phyloP scores from a whole-genome alignment of 306 rosid genomes.

The Hylodesmum podocarpum region DNA sequence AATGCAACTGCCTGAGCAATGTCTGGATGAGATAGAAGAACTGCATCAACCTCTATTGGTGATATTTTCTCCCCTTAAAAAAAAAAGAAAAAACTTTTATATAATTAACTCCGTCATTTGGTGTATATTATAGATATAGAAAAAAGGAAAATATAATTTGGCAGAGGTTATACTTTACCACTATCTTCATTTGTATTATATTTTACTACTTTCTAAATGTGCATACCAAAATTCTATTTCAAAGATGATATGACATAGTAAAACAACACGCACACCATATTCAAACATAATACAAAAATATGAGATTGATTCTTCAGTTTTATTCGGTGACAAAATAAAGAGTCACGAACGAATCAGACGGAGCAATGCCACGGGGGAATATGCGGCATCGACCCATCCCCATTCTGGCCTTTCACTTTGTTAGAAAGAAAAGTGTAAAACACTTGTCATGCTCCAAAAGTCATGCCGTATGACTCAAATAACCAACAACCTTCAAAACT shows the following conservation, averaged over 20 bases:
- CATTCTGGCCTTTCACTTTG: neutral
- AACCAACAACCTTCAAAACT: neutral
- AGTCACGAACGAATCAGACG: neutral
- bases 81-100: neutral
- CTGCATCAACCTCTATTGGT: slow-evolving; percentile 92
- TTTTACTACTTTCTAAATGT: neutral
- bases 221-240: neutral
- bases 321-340: neutral
- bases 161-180: neutral
- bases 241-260: neutral
- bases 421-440: neutral
- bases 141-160: neutral
- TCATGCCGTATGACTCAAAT: neutral
- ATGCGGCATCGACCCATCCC: neutral
- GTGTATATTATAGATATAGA: neutral
- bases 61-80: slow-evolving; percentile 88
- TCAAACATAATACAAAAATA: neutral
- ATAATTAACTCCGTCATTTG: too few relatives aligned
- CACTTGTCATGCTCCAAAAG: neutral
- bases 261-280: neutral
- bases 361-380: neutral
- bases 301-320: neutral
- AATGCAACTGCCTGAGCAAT: slow-evolving; percentile 85
- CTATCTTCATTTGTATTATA: neutral
- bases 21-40: slow-evolving; percentile 67